phyloP scores from a whole-genome alignment of 495 filamentous ascomycete species.

The Filosporella fistucella region DNA sequence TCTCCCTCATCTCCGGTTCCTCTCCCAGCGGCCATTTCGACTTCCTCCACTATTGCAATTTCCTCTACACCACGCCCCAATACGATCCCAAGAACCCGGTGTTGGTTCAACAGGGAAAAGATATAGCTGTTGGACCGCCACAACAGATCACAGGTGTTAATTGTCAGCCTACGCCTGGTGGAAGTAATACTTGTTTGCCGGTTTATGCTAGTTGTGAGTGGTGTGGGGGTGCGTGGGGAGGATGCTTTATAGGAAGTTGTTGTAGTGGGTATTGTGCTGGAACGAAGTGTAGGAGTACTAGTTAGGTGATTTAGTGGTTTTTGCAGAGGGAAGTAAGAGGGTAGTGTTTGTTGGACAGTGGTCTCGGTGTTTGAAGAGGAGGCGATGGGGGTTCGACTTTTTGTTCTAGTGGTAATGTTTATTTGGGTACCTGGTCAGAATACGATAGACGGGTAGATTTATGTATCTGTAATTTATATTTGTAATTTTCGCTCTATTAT shows the following conservation, averaged over 20 bases:
- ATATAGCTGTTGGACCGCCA: constrained; percentile 12
- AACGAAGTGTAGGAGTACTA: constrained; percentile 15
- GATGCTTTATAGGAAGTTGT: constrained; percentile 3
- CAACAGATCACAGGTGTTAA: constrained; percentile 7
- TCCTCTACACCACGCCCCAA: constrained; percentile 6
- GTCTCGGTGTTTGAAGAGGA: too few relatives aligned
- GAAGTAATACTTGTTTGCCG: constrained; percentile 9
- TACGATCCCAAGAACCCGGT: not conserved
- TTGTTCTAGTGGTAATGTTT: too few relatives aligned
- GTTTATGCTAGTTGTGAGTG: constrained; percentile 16
- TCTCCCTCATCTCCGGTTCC: constrained; percentile 1
- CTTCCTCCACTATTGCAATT: constrained; percentile 9
- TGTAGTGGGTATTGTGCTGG: constrained; percentile 21
- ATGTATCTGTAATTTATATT: too few relatives aligned
- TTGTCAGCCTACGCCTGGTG: constrained; percentile 9
- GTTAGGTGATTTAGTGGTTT: not conserved
- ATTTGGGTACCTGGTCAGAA: too few relatives aligned
- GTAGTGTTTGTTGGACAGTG: not conserved
- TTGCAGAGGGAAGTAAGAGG: not conserved
- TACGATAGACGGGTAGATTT: too few relatives aligned
- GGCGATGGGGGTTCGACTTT: too few relatives aligned
- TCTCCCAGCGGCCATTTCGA: constrained; percentile 4
- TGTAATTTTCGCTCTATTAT: too few relatives aligned
- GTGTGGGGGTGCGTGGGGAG: constrained; percentile 2
- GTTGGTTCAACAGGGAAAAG: too few relatives aligned